These are phyloP conservation scores for Phytophthora pseudosyringae DNA, from an alignment of 352 stramenopile species.

Conservation along the genomic window DNA sequence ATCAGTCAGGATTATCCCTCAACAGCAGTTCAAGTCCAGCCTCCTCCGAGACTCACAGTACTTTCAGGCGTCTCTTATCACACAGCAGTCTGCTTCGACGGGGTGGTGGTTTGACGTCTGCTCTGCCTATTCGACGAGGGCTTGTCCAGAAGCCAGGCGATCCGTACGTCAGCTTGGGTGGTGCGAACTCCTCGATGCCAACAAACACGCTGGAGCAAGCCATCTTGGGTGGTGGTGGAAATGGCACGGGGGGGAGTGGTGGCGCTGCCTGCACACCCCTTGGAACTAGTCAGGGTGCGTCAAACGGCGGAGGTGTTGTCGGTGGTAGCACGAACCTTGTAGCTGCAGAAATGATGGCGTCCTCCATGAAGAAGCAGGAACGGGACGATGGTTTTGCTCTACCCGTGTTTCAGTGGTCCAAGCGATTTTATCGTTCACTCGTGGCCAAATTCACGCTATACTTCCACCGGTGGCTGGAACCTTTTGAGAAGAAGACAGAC, in stretches of 20 bases:
- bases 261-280: constrained; percentile 30
- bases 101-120: constrained; percentile 34
- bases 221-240: constrained; percentile 58
- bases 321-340: constrained; percentile 57
- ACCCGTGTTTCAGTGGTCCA: constrained; percentile 84
- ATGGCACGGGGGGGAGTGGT: constrained; percentile 21
- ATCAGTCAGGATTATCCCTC: constrained; percentile 41
- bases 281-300: constrained; percentile 29
- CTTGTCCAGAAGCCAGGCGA: constrained; percentile 53
- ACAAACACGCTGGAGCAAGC: constrained; percentile 73
- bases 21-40: constrained; percentile 45
- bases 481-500: constrained; percentile 69
- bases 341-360: constrained; percentile 82
- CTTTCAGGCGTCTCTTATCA: constrained; percentile 65
- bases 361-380: constrained; percentile 75
- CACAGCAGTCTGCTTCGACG: constrained; percentile 69
- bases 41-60: constrained; percentile 48
- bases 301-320: constrained; percentile 28
- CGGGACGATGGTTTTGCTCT: constrained; percentile 81
- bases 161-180: constrained; percentile 49
- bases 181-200: constrained; percentile 35
- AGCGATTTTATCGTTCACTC: constrained; percentile 83
- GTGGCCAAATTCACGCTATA: constrained; percentile 88
- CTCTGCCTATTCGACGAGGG: constrained; percentile 45
- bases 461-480: constrained; percentile 79